Percentiles rank a stretch among this genome's conserved stretches.
Conservation (phyloP, 805 yeast species). For the Saturnispora besseyi region DNA sequence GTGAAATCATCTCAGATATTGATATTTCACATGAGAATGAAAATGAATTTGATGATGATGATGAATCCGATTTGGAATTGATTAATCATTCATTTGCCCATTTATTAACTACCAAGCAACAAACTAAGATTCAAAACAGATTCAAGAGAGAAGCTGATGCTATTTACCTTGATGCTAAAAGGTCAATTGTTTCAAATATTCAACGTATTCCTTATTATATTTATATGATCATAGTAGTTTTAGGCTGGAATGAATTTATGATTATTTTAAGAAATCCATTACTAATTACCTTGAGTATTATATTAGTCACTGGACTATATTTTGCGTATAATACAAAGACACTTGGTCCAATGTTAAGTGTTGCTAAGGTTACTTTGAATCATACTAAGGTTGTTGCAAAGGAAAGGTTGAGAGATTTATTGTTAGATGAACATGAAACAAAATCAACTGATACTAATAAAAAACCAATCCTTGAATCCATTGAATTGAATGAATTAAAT, state of each 20-base stretch:
- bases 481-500: constrained; percentile 12
- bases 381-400: constrained; percentile 52
- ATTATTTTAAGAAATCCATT: constrained; percentile 80
- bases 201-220: constrained; percentile 81
- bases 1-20: constrained; percentile 53
- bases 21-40: constrained; percentile 33
- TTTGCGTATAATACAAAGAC: constrained; percentile 62
- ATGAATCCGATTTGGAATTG: constrained; percentile 33
- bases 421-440: constrained; percentile 38
- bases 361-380: constrained; percentile 47
- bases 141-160: constrained; percentile 73
- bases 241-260: constrained; percentile 96
- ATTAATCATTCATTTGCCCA: constrained; percentile 42
- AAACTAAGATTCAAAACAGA: constrained; percentile 44
- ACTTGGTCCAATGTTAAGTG: constrained; percentile 64
- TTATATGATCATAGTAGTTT: constrained; percentile 56
- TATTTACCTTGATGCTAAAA: constrained; percentile 75
- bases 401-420: constrained; percentile 47
- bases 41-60: constrained; percentile 25
- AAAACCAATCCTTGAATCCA: constrained; percentile 3
- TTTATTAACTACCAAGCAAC: constrained; percentile 49
- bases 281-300: constrained; percentile 53
- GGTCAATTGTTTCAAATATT: constrained; percentile 69
- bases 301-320: constrained; percentile 53
- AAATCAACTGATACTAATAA: background rate